phyloP scores from a whole-genome alignment of 202 grass and related monocot genomes.

The Sporobolus alterniflorus region DNA sequence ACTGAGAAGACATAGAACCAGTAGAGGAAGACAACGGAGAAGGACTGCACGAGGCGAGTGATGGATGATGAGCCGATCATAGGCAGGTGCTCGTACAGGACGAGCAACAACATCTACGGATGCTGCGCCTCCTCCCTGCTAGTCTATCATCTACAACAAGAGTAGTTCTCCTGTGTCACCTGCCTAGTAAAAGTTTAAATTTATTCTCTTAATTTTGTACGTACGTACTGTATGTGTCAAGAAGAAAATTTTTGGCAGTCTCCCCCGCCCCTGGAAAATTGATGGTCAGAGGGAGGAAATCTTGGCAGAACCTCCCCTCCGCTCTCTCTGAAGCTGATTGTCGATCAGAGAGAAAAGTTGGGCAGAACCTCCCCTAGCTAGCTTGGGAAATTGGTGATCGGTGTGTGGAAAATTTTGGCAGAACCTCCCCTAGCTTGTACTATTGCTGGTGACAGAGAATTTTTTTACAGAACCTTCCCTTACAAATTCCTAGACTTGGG shows the following conservation, averaged over 20 bases:
- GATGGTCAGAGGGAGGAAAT: neutral
- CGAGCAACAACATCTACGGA: conserved; percentile 58
- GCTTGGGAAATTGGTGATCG: neutral
- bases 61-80: conserved; percentile 66
- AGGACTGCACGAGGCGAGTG: conserved; percentile 84
- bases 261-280: conserved; percentile 31
- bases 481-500: too few relatives aligned
- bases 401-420: too few relatives aligned
- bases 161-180: conserved; percentile 17
- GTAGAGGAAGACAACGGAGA: conserved; percentile 90
- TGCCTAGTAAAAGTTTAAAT: conserved; percentile 27
- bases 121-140: conserved; percentile 3
- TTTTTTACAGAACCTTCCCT: conserved; percentile 68
- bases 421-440: too few relatives aligned
- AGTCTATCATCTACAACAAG: conserved; percentile 62
- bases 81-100: conserved; percentile 49
- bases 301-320: conserved; percentile 53
- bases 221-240: neutral
- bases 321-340: neutral
- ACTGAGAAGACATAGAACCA: conserved; percentile 99
- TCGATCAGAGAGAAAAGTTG: neutral
- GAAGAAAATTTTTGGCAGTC: conserved; percentile 62
- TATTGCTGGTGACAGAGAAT: conserved; percentile 26
- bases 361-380: conserved; percentile 40
- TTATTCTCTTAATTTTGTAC: neutral